Evolutionary conservation across 2,329 filamentous ascomycete species (phyloP).

Genomic region (Exophiala alcalophila): DNA sequence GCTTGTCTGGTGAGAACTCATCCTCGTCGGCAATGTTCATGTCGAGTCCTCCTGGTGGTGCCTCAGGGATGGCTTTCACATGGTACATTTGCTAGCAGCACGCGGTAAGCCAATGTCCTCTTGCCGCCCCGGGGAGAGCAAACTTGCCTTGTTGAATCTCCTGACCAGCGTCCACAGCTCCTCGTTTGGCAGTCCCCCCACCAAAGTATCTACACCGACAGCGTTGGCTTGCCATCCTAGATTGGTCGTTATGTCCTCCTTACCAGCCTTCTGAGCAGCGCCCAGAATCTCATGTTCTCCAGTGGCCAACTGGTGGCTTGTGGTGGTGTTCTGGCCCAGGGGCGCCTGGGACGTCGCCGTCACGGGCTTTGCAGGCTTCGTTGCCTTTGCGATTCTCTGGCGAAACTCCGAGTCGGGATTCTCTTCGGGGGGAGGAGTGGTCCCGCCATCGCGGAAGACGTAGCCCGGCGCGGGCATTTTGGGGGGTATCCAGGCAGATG

Average conservation of each 20-base stretch:
- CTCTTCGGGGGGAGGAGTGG: constrained; percentile 31
- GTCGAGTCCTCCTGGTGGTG: constrained; percentile 67
- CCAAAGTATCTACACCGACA: constrained; percentile 57
- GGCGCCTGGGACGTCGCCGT: constrained; percentile 24
- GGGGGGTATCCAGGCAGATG: neutral
- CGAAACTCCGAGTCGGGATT: constrained; percentile 22
- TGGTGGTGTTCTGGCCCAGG: constrained; percentile 35
- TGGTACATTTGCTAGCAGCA: constrained; percentile 60
- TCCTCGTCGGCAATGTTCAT: constrained; percentile 79
- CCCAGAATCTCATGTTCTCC: constrained; percentile 46
- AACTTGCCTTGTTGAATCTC: constrained; percentile 66
- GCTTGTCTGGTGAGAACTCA: constrained; percentile 79
- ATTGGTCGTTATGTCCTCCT: constrained; percentile 58
- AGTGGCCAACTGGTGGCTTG: constrained; percentile 47
- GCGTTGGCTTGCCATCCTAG: constrained; percentile 61
- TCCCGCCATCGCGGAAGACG: constrained; percentile 34
- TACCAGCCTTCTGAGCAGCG: constrained; percentile 46
- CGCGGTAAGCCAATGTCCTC: constrained; percentile 29
- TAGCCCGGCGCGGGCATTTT: constrained; percentile 36
- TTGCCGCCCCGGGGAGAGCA: neutral
- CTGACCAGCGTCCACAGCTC: constrained; percentile 70
- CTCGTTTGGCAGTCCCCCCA: constrained; percentile 68
- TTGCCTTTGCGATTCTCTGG: constrained; percentile 23
- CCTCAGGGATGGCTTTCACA: constrained; percentile 64
- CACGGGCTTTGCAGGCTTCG: constrained; percentile 15